Evolutionary conservation across 1,284 basidiomycete species (phyloP).

Genomic region (Moesziomyces sp.): DNA sequence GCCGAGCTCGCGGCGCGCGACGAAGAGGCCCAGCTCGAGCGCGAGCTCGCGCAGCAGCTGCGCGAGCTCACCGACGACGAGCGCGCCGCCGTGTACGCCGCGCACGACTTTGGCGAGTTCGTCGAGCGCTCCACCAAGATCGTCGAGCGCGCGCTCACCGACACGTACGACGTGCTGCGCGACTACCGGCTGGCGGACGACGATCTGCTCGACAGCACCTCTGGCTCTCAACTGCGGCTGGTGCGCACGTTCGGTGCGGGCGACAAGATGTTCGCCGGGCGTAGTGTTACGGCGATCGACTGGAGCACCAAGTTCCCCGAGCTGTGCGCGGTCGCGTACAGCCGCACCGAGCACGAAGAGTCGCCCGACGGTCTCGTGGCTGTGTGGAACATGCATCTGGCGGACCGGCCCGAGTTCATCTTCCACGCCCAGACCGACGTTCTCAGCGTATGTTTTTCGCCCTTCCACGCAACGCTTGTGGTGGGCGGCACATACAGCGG

Average conservation of each 20-base stretch:
- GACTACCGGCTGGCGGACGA: slow-evolving; percentile 88
- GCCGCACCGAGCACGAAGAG: slow-evolving; percentile 87
- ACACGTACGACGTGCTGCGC: slow-evolving; percentile 93
- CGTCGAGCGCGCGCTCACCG: slow-evolving; percentile 92
- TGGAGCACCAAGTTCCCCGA: slow-evolving; percentile 99
- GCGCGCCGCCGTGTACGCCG: slow-evolving; percentile 79
- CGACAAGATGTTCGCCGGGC: slow-evolving; percentile 72
- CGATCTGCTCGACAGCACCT: slow-evolving; percentile 72
- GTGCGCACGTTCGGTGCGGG: slow-evolving; percentile 49
- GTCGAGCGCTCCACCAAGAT: slow-evolving; percentile 95
- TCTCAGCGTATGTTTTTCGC: slow-evolving; percentile 92
- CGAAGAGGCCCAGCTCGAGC: slow-evolving; percentile 74
- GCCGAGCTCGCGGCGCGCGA: slow-evolving; percentile 35
- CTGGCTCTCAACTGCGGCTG: slow-evolving; percentile 36
- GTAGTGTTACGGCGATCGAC: slow-evolving; percentile 93
- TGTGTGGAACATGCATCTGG: slow-evolving; percentile 95
- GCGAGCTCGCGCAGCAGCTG: slow-evolving; percentile 80
- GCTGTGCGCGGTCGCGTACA: slow-evolving; percentile 92
- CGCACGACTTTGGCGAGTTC: slow-evolving; percentile 90
- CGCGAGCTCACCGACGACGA: slow-evolving; percentile 89
- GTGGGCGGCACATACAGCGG: slow-evolving; percentile 98
- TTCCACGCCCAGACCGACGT: slow-evolving; percentile 99
- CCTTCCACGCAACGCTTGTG: slow-evolving; percentile 95
- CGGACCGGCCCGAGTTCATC: slow-evolving; percentile 94
- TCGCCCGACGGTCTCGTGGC: slow-evolving; percentile 91